Evolutionary conservation across 768 basidiomycete genomes (phyloP), one percentile per base, ranked within the genome.

Genomic region (Pisolithus orientalis): DNA sequence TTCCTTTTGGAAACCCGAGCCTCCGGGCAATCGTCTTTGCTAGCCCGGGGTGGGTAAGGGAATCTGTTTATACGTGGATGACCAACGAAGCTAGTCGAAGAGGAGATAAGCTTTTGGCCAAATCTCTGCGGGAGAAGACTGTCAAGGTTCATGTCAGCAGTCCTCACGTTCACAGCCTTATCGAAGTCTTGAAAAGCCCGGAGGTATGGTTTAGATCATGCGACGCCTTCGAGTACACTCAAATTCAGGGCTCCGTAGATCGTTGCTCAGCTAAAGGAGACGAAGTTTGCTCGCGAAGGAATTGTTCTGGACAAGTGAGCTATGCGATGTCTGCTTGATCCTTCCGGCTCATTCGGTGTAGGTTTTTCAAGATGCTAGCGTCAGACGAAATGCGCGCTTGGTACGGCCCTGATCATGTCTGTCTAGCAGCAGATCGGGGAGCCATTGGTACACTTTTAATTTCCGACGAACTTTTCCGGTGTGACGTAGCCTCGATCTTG

Each of bases 341-440:
- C 1, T 17, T 25, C 32, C 59, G 32, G 29, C 42, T 51, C 28
- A 52, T 44, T 29, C 31, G 31, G 32, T 17, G 17, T 47, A 97
- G 94, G 59, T 99, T 99, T 73, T 94, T 94, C 74, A 99, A 97
- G 69, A 98, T 94, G 93, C 80, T 98, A 28, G 92, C 87, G 0
- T 79, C 79, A 1, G 94, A 99, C 60, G 94, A 97, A 66, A 84
- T 94, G 75, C 80, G 96, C 50, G 96, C 96, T 5, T 99, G 96
- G 96, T 99, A 99, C 67, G 96, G 95, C 1, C 91, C 94, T 11
- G 85, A 90, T 46, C 96, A 99, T 68, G 96, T 99, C 51, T 75
- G 78, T 47, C 77, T 96, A 21, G 96, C 96, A 4, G 87, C 90
- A 34, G 90, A 94, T 63, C 78, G 96, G 46, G 94, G 94, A 1